Base-by-base conservation (phyloP, 495 filamentous ascomycete species). In the Penicillium canescens region DNA sequence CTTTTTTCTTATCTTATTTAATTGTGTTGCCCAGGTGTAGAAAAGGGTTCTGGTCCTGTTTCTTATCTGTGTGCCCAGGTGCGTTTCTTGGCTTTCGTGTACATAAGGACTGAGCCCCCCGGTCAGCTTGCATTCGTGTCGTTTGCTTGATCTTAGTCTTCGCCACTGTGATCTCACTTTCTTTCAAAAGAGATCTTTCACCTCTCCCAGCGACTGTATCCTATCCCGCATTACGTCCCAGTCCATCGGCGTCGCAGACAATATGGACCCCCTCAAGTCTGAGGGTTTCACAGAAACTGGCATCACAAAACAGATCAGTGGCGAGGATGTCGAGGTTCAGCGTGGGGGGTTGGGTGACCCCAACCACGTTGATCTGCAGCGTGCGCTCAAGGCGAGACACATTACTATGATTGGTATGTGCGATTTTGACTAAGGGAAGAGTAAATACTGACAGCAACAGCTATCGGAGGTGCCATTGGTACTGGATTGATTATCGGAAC, bases 381-480 rank as follows among this genome's bases (percentile, higher is more conserved):
- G 89, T 43, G 87, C 83, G 13, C 78, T 92, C 48, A 85, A 87
- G 60, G 81, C 88, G 5, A 82, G 89, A 39, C 89, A 91, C 51
- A 87, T 92, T 65, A 87, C 88, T 62, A 92, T 92, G 91, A 95
- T 96, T 62, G 72, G 72, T 73, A 64, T 4, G 59, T 46, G 2
- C 1, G 1, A 6, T 45, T 11, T 8, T 14, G 44, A 33, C 14
- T 8, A 6, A 10, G 4, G 13, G 4, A 28, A 31, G 6, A 36
- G 11, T 3, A 52, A 49, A 18, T 26, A n/a, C 28, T 56, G 37
- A 41, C 35, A 50, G 42, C 44, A 16, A 3, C 13, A 78, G 91
- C 90, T 10, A 92, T 96, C 63, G 91, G 91, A 45, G 91, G 91
- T 61, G 90, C 90, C 18, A 89, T 96, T 59, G 90, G 89, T 60